Base-by-base conservation (phyloP, 176 grass and related monocot genomes). In the Olyra latifolia region DNA sequence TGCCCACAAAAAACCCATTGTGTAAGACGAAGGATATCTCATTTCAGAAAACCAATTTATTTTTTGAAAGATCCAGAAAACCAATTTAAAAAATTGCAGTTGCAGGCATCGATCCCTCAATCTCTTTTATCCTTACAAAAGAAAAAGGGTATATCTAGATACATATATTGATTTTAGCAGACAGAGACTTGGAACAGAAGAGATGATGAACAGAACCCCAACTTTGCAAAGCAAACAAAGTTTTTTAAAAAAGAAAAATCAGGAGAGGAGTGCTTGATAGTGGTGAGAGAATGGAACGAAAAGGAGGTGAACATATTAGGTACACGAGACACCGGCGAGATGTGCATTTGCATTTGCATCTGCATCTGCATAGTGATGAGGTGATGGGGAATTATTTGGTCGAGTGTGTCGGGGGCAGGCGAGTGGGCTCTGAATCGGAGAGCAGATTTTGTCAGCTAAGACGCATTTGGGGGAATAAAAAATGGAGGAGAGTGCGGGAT, bases 391-490 rank as follows among this genome's bases (percentile, higher is more conserved):
- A 69, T n/a, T 29, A 58, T n/a, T 57, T 58, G 11, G 1, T 0
- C 16, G 20, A n/a, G 52, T 55, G 52, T 55, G 52, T 49, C 47
- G 14, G 15, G 5, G 7, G 50, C 19, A 22, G 22, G 10, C 23
- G 17, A 80, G 63, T 89, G n/a, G 87, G 59, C 2, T 82, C 87
- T 89, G 87, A 82, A 77, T 89, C 82, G 78, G 67, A 54, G 3
- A 25, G 46, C 46, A 67, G 12, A 35, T 35, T 35, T 35, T 35
- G 4, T 9, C 35, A 13, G 14, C 8, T 15, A 12, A 17, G n/a
- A 24, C 13, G 57, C 61, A 62, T 45, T 22, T 23, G 19, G 50
- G 1, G n/a, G 44, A 20, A 20, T 42, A 60, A 66, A 52, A 74
- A 80, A 38, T 61, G 5, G 29, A 39, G n/a, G 79, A 35, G 41